Conservation (phyloP, 1,284 basidiomycete genomes). For the Lentinula novae-zelandiae region DNA sequence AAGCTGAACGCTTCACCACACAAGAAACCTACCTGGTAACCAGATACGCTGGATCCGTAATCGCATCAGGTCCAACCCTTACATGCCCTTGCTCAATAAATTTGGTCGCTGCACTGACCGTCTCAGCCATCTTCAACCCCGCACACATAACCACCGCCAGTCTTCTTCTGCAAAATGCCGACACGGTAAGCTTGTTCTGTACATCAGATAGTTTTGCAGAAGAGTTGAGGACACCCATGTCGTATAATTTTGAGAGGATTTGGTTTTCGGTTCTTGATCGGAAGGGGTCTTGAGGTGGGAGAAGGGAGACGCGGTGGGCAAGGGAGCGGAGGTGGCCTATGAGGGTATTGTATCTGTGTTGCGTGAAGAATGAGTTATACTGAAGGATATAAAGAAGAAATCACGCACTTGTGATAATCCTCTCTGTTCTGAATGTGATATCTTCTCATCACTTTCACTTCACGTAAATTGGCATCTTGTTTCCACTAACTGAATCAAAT, state of each 20-base stretch:
- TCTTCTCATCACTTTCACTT: constrained; percentile 92
- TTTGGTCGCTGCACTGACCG: constrained; percentile 90
- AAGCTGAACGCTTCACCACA: not conserved
- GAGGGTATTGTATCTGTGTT: constrained; percentile 89
- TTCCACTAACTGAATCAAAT: constrained; percentile 72
- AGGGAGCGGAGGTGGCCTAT: constrained; percentile 85
- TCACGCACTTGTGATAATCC: constrained; percentile 86
- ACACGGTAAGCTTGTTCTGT: constrained; percentile 87
- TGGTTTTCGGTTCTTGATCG: constrained; percentile 82
- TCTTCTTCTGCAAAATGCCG: constrained; percentile 89
- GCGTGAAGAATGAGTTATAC: not conserved
- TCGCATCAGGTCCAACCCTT: constrained; percentile 92
- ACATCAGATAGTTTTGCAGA: constrained; percentile 86
- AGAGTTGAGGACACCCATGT: constrained; percentile 89
- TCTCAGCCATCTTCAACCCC: constrained; percentile 88
- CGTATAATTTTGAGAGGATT: constrained; percentile 93
- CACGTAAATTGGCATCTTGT: constrained; percentile 88
- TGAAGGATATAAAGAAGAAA: not conserved
- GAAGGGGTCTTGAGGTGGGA: constrained; percentile 91
- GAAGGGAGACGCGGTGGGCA: constrained; percentile 83
- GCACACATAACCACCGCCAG: constrained; percentile 92
- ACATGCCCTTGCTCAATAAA: constrained; percentile 99
- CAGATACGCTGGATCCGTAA: constrained; percentile 96
- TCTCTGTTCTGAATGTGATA: constrained; percentile 95
- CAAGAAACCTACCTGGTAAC: constrained; percentile 69